A percentile compares a stretch with the other conserved stretches of the same genome.
Evolutionary conservation across 345 rosid species (phyloP).

Genomic region (Capsella bursapastoris): DNA sequence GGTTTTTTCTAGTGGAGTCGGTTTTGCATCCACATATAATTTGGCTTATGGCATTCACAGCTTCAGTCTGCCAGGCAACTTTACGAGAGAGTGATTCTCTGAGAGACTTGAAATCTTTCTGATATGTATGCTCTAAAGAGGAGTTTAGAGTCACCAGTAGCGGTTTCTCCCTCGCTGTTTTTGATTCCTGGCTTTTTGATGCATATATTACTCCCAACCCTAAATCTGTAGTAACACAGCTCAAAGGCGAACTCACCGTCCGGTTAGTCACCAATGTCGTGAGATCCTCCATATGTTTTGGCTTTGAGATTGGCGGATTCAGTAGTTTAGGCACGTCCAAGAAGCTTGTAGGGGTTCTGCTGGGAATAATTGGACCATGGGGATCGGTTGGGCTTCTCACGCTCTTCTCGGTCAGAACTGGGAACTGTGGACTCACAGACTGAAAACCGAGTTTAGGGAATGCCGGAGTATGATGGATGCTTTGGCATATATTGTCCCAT

Average conservation of each 20-base stretch:
- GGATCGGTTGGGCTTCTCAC: neutral
- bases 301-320: slow-evolving; percentile 33
- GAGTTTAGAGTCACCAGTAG: slow-evolving; percentile 36
- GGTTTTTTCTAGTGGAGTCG: slow-evolving; percentile 41
- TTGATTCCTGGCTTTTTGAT: slow-evolving; percentile 45
- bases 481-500: slow-evolving; percentile 64
- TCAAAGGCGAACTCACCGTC: slow-evolving; percentile 34
- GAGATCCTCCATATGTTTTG: slow-evolving; percentile 38
- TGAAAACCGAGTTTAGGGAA: slow-evolving; percentile 44
- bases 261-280: slow-evolving; percentile 36
- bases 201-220: slow-evolving; percentile 59
- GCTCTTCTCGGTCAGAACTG: slow-evolving; percentile 23
- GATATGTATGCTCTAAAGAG: slow-evolving; percentile 39
- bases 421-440: slow-evolving; percentile 39
- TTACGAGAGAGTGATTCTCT: slow-evolving; percentile 52
- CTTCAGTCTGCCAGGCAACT: slow-evolving; percentile 71
- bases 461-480: slow-evolving; percentile 52
- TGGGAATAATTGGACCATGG: too few species aligned
- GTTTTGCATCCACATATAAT: slow-evolving; percentile 52
- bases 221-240: slow-evolving; percentile 64
- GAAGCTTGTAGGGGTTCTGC: slow-evolving; percentile 27
- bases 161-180: slow-evolving; percentile 40
- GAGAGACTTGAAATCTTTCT: slow-evolving; percentile 54
- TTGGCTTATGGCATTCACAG: slow-evolving; percentile 54
- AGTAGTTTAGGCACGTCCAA: slow-evolving; percentile 28